phyloP scores from a whole-genome alignment of 306 rosid genomes.

The Gastrolobium bilobum region DNA sequence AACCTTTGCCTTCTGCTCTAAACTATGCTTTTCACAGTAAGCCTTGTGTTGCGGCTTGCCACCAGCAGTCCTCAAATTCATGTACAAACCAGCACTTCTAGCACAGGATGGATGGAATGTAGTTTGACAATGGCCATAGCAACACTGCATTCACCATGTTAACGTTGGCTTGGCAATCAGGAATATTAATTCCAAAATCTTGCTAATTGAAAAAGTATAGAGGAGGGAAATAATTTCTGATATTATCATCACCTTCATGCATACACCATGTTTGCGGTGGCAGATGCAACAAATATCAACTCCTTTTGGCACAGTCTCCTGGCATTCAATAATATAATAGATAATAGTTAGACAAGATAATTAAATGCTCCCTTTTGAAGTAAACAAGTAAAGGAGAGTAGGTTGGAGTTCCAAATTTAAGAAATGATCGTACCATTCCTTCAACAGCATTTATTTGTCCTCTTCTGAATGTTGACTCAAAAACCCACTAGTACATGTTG shows the following conservation, averaged over 20 bases:
- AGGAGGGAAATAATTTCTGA: slow-evolving; percentile 21
- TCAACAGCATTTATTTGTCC: slow-evolving; percentile 83
- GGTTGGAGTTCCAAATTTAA: slow-evolving; percentile 19
- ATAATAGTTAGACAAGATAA: slow-evolving; percentile 5
- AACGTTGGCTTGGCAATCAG: slow-evolving; percentile 34
- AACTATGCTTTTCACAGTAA: slow-evolving; percentile 93
- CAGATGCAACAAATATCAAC: slow-evolving; percentile 77
- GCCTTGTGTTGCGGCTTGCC: slow-evolving; percentile 95
- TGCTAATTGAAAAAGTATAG: slow-evolving; percentile 16
- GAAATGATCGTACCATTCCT: slow-evolving; percentile 80
- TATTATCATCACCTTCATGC: slow-evolving; percentile 74
- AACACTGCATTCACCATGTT: slow-evolving; percentile 75
- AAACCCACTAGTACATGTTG: slow-evolving; percentile 74
- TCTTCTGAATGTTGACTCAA: slow-evolving; percentile 87
- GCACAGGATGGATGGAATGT: slow-evolving; percentile 93
- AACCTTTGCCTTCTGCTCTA: slow-evolving; percentile 95
- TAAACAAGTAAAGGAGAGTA: background rate
- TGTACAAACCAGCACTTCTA: slow-evolving; percentile 84
- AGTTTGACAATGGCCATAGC: slow-evolving; percentile 89
- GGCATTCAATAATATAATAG: slow-evolving; percentile 50
- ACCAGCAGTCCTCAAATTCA: slow-evolving; percentile 71
- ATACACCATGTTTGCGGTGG: slow-evolving; percentile 78
- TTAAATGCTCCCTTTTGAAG: slow-evolving; percentile 3
- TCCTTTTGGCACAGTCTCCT: slow-evolving; percentile 76
- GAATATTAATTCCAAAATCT: slow-evolving; percentile 23